Percentiles rank a stretch among this genome's conserved stretches.
Conservation (phyloP, 257 asterid species). For the Solanum pennellii region DNA sequence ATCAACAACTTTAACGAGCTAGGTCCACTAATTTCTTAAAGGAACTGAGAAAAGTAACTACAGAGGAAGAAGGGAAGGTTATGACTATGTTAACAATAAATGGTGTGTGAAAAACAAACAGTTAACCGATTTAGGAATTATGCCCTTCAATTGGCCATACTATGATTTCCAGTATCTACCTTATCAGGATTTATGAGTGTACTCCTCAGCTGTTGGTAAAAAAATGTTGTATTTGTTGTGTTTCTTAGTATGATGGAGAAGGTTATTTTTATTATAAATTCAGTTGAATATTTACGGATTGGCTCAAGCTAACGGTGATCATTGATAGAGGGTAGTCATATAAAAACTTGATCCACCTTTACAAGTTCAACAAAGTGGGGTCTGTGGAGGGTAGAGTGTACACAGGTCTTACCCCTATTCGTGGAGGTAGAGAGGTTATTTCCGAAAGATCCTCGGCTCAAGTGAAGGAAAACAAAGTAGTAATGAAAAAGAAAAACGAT, state of each 20-base stretch:
- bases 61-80: not conserved
- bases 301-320: not conserved
- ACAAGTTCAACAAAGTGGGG: not conserved
- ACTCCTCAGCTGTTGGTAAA: not conserved
- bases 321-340: not conserved
- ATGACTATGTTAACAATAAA: not conserved
- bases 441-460: not conserved
- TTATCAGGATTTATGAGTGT: not conserved
- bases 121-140: not conserved
- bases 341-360: not conserved
- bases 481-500: not conserved
- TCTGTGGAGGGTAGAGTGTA: not conserved
- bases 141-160: not conserved
- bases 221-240: not conserved
- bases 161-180: not conserved
- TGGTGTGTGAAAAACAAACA: not conserved
- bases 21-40: not conserved
- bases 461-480: not conserved
- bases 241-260: not conserved
- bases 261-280: not conserved
- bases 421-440: not conserved
- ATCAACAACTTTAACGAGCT: not conserved
- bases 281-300: not conserved
- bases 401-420: not conserved
- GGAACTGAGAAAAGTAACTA: not conserved